phyloP scores from a whole-genome alignment of 768 basidiomycete genomes.

The Termitomyces sp. region DNA sequence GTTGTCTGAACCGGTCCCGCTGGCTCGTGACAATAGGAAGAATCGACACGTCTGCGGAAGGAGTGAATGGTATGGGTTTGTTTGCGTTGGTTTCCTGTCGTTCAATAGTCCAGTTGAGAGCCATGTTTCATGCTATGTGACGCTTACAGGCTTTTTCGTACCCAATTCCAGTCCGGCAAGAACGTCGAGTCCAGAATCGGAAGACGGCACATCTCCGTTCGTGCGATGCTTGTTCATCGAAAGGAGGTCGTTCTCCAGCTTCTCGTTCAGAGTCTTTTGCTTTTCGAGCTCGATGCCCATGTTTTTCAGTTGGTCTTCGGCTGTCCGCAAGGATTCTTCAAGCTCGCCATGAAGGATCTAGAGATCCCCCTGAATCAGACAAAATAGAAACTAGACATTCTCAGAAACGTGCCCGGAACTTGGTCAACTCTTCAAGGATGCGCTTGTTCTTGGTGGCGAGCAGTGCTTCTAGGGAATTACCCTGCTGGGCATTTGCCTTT shows the following conservation, averaged over 20 bases:
- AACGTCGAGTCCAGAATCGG: constrained; percentile 42
- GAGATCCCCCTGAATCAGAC: not conserved
- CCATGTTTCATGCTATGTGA: not conserved
- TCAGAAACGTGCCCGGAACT: constrained; percentile 59
- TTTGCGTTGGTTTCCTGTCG: constrained; percentile 9
- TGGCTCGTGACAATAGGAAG: constrained; percentile 98
- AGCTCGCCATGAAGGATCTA: constrained; percentile 84
- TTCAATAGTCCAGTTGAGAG: not conserved
- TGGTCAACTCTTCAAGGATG: constrained; percentile 88
- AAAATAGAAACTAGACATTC: not conserved
- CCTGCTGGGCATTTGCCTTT: constrained; percentile 70
- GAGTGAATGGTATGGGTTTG: constrained; percentile 12
- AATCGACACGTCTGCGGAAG: constrained; percentile 85
- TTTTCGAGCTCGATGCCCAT: constrained; percentile 67
- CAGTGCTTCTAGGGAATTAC: constrained; percentile 83
- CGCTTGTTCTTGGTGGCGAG: constrained; percentile 93
- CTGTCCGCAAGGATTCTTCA: constrained; percentile 55
- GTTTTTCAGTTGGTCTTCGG: constrained; percentile 52
- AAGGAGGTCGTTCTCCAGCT: constrained; percentile 86
- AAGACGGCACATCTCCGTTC: constrained; percentile 25
- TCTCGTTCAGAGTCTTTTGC: constrained; percentile 79
- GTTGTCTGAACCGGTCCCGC: constrained; percentile 93
- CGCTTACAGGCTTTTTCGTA: constrained; percentile 39
- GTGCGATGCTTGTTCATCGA: constrained; percentile 64
- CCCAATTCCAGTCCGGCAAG: constrained; percentile 74